Conservation (phyloP, 129 eudicot genomes). For the Ambrosia artemisiifolia region DNA sequence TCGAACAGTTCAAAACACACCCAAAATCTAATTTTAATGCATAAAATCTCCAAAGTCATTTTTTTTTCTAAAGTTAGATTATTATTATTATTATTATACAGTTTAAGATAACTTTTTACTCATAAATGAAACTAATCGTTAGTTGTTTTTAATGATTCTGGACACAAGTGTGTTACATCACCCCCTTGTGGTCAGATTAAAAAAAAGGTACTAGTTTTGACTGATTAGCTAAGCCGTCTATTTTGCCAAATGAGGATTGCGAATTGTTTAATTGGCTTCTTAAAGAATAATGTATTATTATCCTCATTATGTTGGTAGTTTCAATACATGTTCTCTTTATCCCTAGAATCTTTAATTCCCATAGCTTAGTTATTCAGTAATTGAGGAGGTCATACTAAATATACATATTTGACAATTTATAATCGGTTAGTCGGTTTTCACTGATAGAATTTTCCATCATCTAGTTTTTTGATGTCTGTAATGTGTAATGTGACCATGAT, state of each 20-base stretch:
- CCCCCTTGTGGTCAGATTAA: no score
- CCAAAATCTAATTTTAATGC: not conserved
- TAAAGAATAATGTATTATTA: not conserved
- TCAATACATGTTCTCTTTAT: not conserved
- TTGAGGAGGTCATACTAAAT: no score
- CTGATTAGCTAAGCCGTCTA: no score
- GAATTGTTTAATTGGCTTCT: slow-evolving; percentile 6
- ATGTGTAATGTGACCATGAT: not conserved
- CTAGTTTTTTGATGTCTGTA: not conserved
- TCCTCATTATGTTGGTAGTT: not conserved
- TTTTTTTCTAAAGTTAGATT: not conserved
- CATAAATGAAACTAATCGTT: no score
- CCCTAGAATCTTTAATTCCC: not conserved
- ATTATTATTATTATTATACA: no score
- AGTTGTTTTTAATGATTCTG: no score
- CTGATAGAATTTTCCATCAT: not conserved
- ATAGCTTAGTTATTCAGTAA: not conserved
- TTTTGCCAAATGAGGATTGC: not conserved
- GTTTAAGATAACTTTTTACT: no score
- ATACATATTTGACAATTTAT: no score
- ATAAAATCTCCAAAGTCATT: no score
- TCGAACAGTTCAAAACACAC: not conserved
- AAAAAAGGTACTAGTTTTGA: no score
- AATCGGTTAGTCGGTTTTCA: not conserved
- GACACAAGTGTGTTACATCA: no score